Evolutionary conservation across 2,329 filamentous ascomycete genomes (phyloP), one percentile per base, ranked within the genome.

Genomic region (Penicillium sp.): DNA sequence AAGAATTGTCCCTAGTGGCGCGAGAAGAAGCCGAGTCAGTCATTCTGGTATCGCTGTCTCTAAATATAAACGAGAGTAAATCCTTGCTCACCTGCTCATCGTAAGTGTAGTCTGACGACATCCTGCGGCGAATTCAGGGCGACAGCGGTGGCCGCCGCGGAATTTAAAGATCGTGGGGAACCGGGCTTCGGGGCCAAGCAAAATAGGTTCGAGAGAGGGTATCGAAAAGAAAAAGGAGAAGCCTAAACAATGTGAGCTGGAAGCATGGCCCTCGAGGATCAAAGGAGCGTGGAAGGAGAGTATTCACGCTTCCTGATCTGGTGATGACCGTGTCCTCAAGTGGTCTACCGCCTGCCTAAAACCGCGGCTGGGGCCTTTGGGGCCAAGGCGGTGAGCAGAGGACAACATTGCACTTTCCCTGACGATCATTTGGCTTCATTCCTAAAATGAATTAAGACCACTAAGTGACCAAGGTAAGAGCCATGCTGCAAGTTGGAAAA

Each of bases 51-150:
- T 37, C 6, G 25, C 41, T 7, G 48, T 51, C 15, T 38, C 28
- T 7, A 25, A 54, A 38, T 49, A 45, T 17, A 15, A 10, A 35
- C 25, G n/a, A 15, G 10, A 17, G 4, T 12, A 22, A 45, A 45
- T 22, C 17, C 31, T 20, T 41, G 28, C 78, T 65, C 75, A 90
- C 89, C 86, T 95, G 88, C 75, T 96, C 91, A 85, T 99, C 95
- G 82, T 99, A 99, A 72, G 91, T 96, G 84, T 99, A 99, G 79
- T 98, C 94, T 73, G 90, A 93, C 88, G 95, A 95, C 76, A 82
- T 88, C 59, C 58, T 75, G 73, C 67, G 67, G 65, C 59, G 64
- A 63, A 52, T 68, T 73, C 64, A 72, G 63, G 63, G 65, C 68
- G 70, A 72, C 68, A 69, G 67, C 67, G 70, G 68, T 71, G 64